A percentile compares a stretch with the other conserved stretches of the same genome.
These are phyloP conservation scores for Fusarium staphyleae DNA, from an alignment of 2,329 filamentous ascomycete genomes.

Conservation along the genomic window DNA sequence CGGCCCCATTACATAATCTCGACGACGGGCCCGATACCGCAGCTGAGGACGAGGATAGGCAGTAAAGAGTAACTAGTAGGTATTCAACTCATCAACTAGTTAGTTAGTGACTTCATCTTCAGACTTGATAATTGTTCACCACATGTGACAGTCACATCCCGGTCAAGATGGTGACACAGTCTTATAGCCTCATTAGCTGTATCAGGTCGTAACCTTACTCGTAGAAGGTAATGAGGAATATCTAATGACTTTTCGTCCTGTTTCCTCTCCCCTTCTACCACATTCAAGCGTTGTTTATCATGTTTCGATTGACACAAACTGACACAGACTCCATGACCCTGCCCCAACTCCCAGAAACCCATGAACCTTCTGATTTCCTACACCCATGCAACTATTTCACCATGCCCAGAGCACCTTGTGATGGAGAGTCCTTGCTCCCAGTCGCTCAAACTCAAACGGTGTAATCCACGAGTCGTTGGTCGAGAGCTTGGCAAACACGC, in stretches of 20 bases:
- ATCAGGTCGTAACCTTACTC: background rate
- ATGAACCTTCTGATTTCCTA: conserved; percentile 11
- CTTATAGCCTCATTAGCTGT: background rate
- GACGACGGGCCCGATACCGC: conserved; percentile 26
- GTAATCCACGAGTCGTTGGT: conserved; percentile 97
- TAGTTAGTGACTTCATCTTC: background rate
- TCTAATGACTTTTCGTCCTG: conserved; percentile 13
- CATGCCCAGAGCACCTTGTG: conserved; percentile 77
- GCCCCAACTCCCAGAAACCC: conserved; percentile 34
- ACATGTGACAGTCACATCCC: background rate
- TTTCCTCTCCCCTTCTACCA: conserved; percentile 6
- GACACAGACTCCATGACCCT: conserved; percentile 38
- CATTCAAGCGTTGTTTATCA: conserved; percentile 9
- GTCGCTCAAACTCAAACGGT: conserved; percentile 82
- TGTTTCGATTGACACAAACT: conserved; percentile 22
- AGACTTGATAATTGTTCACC: background rate
- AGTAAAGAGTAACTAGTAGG: no score
- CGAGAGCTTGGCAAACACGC: conserved; percentile 89
- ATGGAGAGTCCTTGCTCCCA: conserved; percentile 82
- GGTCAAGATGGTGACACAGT: background rate
- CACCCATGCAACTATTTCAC: conserved; percentile 44
- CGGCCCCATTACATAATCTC: conserved; percentile 34
- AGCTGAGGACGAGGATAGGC: background rate
- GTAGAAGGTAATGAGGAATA: conserved; percentile 8
- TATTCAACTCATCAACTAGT: no score